Conservation (phyloP, 805 yeast species). For the Pichia manshurica region DNA sequence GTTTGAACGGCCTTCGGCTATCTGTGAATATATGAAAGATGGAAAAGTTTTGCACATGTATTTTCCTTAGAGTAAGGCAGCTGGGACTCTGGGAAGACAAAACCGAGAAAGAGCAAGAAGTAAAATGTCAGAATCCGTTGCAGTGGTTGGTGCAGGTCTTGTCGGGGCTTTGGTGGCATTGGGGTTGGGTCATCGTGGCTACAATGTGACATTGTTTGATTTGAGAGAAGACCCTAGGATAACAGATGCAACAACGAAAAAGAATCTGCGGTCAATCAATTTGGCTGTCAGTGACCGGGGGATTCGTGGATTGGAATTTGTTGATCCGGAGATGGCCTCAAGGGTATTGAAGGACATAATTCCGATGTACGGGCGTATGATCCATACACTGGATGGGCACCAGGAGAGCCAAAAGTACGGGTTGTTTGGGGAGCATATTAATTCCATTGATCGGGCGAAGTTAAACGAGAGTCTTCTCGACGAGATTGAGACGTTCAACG, state of each 20-base stretch:
- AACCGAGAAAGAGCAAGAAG: no score
- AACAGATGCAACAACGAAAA: neutral
- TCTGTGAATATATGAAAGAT: no score
- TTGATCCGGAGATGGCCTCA: conserved; percentile 54
- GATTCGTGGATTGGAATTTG: conserved; percentile 56
- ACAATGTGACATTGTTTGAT: conserved; percentile 66
- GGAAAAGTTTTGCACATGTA: no score
- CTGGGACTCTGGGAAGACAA: no score
- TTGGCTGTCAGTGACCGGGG: conserved; percentile 87
- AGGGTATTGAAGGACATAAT: conserved; percentile 55
- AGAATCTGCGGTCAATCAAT: conserved; percentile 63
- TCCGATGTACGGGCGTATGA: conserved; percentile 89
- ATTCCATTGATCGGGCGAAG: conserved; percentile 73
- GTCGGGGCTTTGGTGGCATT: conserved; percentile 83
- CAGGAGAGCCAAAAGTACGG: conserved; percentile 74
- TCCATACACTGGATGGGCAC: conserved; percentile 61
- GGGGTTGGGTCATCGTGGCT: conserved; percentile 71
- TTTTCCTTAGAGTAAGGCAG: no score
- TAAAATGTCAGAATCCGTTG: conserved; percentile 34
- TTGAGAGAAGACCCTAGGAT: conserved; percentile 61
- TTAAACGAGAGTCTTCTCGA: conserved; percentile 61
- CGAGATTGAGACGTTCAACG: conserved; percentile 48
- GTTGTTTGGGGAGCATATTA: conserved; percentile 72
- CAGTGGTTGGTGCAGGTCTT: conserved; percentile 82
- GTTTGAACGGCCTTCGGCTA: no score